A percentile compares a stretch with the other conserved stretches of the same genome.
phyloP scores from a whole-genome alignment of 2,329 filamentous ascomycete genomes.

The Hypoxylon sp. region DNA sequence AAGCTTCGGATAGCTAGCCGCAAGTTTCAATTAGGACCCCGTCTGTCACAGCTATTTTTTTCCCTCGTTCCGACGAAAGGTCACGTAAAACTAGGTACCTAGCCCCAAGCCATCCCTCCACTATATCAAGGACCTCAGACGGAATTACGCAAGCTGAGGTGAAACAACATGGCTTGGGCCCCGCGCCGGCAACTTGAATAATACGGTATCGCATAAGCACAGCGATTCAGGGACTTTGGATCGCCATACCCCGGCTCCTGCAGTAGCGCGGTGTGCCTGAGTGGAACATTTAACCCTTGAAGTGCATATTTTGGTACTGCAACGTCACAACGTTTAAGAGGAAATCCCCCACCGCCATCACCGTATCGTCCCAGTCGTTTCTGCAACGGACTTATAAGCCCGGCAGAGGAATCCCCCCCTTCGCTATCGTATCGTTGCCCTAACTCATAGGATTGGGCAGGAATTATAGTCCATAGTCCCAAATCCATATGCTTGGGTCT shows the following conservation, averaged over 20 bases:
- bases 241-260: conserved; percentile 11
- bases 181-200: conserved; percentile 4
- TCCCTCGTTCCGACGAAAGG: no score
- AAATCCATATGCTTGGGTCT: conserved; percentile 9
- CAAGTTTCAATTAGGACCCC: background rate
- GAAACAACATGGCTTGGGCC: no score
- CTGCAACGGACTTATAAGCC: no score
- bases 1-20: background rate
- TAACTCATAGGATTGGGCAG: no score
- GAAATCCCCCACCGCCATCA: conserved; percentile 5
- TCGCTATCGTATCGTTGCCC: no score
- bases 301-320: conserved; percentile 7
- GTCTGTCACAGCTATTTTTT: background rate
- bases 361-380: background rate
- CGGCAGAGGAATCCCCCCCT: no score
- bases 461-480: no score
- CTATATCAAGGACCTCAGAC: no score
- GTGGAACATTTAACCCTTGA: conserved; percentile 4
- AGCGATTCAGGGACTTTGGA: conserved; percentile 7
- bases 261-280: conserved; percentile 11
- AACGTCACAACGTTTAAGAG: conserved; percentile 18
- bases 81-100: no score
- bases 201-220: conserved; percentile 11
- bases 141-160: no score
- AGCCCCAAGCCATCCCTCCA: no score